Evolutionary conservation across 2,329 filamentous ascomycete species (phyloP), one percentile per base, ranked within the genome.

Genomic region (Drechslerella stenobrocha): DNA sequence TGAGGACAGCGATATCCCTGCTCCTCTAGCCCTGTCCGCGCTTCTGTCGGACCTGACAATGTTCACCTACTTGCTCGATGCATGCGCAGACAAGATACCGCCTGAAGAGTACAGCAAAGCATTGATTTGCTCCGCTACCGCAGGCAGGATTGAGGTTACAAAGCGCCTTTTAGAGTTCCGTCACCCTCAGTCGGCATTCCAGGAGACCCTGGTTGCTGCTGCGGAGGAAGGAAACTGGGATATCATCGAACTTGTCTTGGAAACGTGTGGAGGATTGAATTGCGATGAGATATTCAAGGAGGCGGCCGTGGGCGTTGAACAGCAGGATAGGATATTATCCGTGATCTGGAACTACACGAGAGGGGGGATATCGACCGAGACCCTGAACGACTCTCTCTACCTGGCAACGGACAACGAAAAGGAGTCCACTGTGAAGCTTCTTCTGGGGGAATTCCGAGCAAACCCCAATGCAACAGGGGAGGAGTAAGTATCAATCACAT

Each of bases 371-470:
- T 75, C 73, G 0, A 30, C 71, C 1, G 71, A 76, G 24, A 75
- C 69, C 0, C 70, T 78, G 3, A 74, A 76, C 32, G 28, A 74
- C 0, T 75, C 76, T 1, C 70, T 79, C 1, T 79, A 78, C 20
- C 63, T 77, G 13, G 77, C 78, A 0, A 78, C 77, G 0, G 78
- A 79, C 37, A 70, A 67, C 30, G 76, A 79, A 63, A 78, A 77
- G 23, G 70, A 71, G 6, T 72, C 72, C 0, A 78, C 76, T 0
- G 77, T 79, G 1, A 73, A 76, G 44, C 15, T 78, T 1, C 71
- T 79, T 0, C 35, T 79, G 9, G 71, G 73, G 7, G 71, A 72
- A 6, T 78, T 76, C 37, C 71, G 73, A 8, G 77, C 76, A 1
- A 71, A 75, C 18, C 73, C 77, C 0, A 77, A 79, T 55, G 77